Percentiles rank a stretch among this genome's conserved stretches.
Evolutionary conservation across 164 flowering plant genomes (phyloP).

Genomic region (Kingdonia uniflora): DNA sequence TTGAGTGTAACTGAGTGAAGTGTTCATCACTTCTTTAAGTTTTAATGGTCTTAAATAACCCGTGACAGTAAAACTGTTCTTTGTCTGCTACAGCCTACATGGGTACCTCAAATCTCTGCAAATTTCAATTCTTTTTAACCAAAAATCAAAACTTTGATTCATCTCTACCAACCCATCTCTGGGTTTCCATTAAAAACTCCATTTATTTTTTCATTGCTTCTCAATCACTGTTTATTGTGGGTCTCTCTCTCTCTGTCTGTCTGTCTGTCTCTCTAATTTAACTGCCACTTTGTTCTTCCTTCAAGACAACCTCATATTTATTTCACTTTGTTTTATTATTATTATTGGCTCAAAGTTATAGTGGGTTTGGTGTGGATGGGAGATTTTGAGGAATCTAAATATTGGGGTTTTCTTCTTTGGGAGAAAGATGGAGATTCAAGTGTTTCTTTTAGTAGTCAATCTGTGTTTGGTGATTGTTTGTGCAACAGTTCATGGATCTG

Average conservation of each 20-base stretch:
- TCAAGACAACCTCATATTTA: slow-evolving; percentile 6
- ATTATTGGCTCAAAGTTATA: too few relatives aligned
- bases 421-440: slow-evolving; percentile 5
- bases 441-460: slow-evolving; percentile 3
- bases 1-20: too few relatives aligned
- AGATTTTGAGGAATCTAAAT: slow-evolving; percentile 2
- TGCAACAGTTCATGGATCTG: too few relatives aligned
- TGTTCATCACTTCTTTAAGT: too few relatives aligned
- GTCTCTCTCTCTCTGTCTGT: too few relatives aligned
- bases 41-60: too few relatives aligned
- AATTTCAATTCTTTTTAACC: not conserved
- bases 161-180: not conserved
- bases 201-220: slow-evolving; percentile 1
- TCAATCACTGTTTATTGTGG: slow-evolving; percentile 1
- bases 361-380: not conserved
- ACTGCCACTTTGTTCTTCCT: slow-evolving; percentile 5
- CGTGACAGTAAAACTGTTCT: too few relatives aligned
- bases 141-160: not conserved
- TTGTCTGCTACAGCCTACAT: not conserved
- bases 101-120: slow-evolving; percentile 1
- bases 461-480: slow-evolving; percentile 23
- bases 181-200: slow-evolving; percentile 4
- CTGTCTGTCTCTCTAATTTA: slow-evolving; percentile 5
- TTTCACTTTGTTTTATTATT: not conserved
- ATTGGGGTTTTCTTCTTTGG: not conserved